Conservation (phyloP, 2,329 filamentous ascomycete genomes). For the Epichloe gansuensis region DNA sequence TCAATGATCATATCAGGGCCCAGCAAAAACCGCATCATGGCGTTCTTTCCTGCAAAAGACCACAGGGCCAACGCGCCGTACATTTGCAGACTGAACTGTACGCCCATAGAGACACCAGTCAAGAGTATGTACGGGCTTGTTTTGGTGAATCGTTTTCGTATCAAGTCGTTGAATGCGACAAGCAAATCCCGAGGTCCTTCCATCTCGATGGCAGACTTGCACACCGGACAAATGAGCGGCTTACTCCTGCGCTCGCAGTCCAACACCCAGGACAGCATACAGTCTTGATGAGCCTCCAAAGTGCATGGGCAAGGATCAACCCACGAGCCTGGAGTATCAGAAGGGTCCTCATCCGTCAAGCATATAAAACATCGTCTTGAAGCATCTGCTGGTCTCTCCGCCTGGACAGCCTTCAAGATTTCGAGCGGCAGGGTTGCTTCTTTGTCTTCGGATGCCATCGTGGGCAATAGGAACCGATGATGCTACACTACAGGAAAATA, state of each 20-base stretch:
- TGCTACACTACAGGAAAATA: neutral
- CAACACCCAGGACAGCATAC: conserved; percentile 85
- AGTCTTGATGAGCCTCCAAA: conserved; percentile 79
- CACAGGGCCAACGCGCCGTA: conserved; percentile 40
- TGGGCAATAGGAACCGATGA: neutral
- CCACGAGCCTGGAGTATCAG: conserved; percentile 46
- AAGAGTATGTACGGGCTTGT: conserved; percentile 51
- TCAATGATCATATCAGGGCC: conserved; percentile 19
- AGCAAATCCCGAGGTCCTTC: conserved; percentile 61
- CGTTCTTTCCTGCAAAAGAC: conserved; percentile 38
- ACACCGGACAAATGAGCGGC: conserved; percentile 74
- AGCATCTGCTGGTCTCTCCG: conserved; percentile 12
- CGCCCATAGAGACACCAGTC: conserved; percentile 39
- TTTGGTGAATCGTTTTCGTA: conserved; percentile 43
- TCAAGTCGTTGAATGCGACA: conserved; percentile 49
- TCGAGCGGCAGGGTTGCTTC: conserved; percentile 7
- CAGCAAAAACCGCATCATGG: conserved; percentile 29
- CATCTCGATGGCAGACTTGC: conserved; percentile 68
- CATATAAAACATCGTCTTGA: conserved; percentile 49
- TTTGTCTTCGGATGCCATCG: conserved; percentile 2
- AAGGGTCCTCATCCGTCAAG: conserved; percentile 41
- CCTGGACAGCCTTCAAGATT: conserved; percentile 7
- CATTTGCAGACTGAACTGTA: conserved; percentile 37
- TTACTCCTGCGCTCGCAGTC: conserved; percentile 60
- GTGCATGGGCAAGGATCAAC: conserved; percentile 83